Evolutionary conservation across 1,284 basidiomycete genomes (phyloP).

Genomic region (Albatrellus sp.): DNA sequence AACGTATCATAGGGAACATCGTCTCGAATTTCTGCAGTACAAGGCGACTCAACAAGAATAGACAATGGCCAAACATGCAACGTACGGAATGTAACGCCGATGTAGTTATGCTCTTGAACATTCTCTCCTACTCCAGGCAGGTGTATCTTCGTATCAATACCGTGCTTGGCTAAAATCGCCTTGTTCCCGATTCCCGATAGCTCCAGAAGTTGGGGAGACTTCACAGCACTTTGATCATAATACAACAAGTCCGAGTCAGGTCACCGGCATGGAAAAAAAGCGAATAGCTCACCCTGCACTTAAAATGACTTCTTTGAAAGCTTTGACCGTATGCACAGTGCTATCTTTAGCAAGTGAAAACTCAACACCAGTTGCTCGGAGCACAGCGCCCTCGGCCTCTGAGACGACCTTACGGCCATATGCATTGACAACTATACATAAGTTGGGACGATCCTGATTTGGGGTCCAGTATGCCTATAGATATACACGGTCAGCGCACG

Average conservation of each 20-base stretch:
- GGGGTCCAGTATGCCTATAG: constrained; percentile 1
- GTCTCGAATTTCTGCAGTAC: not conserved
- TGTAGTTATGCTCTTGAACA: not conserved
- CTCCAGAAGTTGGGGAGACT: constrained; percentile 1
- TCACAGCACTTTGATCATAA: not conserved
- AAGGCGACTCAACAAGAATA: not conserved
- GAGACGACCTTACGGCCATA: not conserved
- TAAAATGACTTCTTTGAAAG: constrained; percentile 1
- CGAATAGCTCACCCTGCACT: constrained; percentile 1
- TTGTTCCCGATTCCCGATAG: constrained; percentile 2
- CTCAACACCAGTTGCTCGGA: not conserved
- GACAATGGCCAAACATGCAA: not conserved
- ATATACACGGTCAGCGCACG: not conserved
- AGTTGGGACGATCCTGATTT: not conserved
- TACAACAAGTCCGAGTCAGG: not conserved
- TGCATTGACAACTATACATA: not conserved
- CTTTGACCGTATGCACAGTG: not conserved
- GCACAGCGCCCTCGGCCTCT: not conserved
- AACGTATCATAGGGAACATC: not conserved
- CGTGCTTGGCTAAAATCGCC: not conserved
- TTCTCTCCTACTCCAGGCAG: constrained; percentile 1
- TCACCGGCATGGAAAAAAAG: not conserved
- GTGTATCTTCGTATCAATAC: not conserved
- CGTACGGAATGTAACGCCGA: not conserved
- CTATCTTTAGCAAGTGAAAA: not conserved